Evolutionary conservation across 179 eudicot species (phyloP).

Genomic region (Nepenthes alata): DNA sequence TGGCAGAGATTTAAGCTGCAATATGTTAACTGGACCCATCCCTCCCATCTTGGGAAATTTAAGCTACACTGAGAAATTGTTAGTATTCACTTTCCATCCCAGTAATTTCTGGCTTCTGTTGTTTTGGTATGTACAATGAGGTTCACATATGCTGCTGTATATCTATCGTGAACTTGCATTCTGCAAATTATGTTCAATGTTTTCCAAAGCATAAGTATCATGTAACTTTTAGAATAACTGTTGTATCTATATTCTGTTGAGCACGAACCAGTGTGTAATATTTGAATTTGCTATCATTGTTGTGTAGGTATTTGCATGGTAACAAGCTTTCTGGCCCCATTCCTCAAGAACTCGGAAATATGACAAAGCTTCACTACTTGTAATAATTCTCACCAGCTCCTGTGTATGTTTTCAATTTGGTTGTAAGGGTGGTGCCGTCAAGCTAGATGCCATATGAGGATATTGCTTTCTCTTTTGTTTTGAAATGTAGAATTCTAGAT

Average conservation of each 20-base stretch:
- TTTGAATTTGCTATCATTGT: not conserved
- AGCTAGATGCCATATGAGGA: no score
- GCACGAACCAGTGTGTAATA: not conserved
- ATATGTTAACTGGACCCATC: slow-evolving; percentile 69
- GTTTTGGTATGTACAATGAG: no score
- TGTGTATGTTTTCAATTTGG: no score
- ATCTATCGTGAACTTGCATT: no score
- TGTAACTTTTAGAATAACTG: no score
- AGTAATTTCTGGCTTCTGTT: no score
- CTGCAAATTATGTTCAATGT: no score
- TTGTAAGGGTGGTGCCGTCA: no score
- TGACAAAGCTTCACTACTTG: slow-evolving; percentile 94
- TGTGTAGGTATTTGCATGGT: slow-evolving; percentile 74
- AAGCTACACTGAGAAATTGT: slow-evolving; percentile 93
- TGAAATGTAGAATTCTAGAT: not conserved
- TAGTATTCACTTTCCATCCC: slow-evolving; percentile 14
- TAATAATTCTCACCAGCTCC: slow-evolving; percentile 12
- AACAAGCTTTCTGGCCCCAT: slow-evolving; percentile 72
- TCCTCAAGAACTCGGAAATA: slow-evolving; percentile 92
- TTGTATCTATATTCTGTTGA: no score
- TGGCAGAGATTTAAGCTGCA: slow-evolving; percentile 80
- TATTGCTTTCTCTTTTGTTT: not conserved
- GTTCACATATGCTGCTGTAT: no score
- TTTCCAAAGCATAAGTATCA: no score
- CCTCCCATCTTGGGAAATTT: slow-evolving; percentile 91